Conservation (phyloP, 768 basidiomycete genomes). For the Kwoniella dejecticola region DNA sequence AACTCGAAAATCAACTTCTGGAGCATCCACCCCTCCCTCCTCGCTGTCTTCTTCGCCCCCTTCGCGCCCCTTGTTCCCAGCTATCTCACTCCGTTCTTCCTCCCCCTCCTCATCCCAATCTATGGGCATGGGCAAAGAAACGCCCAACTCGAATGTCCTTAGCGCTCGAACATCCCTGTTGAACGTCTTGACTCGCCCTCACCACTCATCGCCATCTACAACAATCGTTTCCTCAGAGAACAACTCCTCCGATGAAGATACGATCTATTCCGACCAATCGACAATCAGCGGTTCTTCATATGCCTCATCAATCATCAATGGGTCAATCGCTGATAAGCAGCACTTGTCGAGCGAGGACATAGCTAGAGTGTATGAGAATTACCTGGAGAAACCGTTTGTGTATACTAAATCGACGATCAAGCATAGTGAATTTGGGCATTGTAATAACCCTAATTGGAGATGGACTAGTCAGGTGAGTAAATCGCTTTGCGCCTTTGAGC, state of each 20-base stretch:
- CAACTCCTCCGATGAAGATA: constrained; percentile 32
- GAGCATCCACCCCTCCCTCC: constrained; percentile 19
- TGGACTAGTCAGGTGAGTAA: constrained; percentile 58
- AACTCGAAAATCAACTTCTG: constrained; percentile 13
- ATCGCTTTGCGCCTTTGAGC: too few relatives aligned
- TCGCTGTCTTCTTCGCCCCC: constrained; percentile 27
- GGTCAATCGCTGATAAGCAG: constrained; percentile 1
- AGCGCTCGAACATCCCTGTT: constrained; percentile 44
- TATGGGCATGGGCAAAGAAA: constrained; percentile 4
- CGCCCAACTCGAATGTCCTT: constrained; percentile 17
- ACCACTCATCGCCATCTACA: constrained; percentile 20
- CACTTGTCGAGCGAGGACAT: constrained; percentile 32
- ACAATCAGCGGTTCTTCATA: constrained; percentile 33
- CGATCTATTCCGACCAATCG: constrained; percentile 36
- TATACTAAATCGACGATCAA: constrained; percentile 46
- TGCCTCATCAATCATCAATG: constrained; percentile 31
- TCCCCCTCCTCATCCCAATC: constrained; percentile 10
- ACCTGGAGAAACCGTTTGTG: constrained; percentile 49
- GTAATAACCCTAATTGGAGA: constrained; percentile 68
- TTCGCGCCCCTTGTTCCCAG: constrained; percentile 23
- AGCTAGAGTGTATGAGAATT: constrained; percentile 40
- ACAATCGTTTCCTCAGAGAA: constrained; percentile 13
- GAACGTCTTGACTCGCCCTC: constrained; percentile 46
- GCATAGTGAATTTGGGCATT: constrained; percentile 90
- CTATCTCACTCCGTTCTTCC: constrained; percentile 25